These are phyloP conservation scores for Dothidotthia symphoricarpi DNA, from an alignment of 2,329 filamentous ascomycete genomes.

Conservation along the genomic window DNA sequence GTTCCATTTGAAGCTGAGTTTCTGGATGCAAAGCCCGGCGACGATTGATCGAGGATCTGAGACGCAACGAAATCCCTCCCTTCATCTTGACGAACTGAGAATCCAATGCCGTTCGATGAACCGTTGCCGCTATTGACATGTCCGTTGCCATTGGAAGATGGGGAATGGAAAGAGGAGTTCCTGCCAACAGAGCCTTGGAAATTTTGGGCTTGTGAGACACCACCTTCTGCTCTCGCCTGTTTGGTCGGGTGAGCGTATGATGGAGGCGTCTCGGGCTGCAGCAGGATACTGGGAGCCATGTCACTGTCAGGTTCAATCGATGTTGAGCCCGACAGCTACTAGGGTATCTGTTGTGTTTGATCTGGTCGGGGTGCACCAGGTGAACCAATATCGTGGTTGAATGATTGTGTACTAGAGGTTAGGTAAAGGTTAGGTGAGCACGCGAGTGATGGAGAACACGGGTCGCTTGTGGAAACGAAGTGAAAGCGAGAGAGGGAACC, in stretches of 20 bases:
- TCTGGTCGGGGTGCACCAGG: too few relatives aligned
- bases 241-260: conserved; percentile 18
- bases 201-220: conserved; percentile 24
- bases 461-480: neutral
- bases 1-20: conserved; percentile 7
- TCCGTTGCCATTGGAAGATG: conserved; percentile 14
- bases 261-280: conserved; percentile 23
- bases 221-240: conserved; percentile 18
- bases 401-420: too few relatives aligned
- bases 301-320: neutral
- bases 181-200: conserved; percentile 20
- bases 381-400: too few relatives aligned
- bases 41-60: conserved; percentile 27
- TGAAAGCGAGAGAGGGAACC: neutral
- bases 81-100: conserved; percentile 12
- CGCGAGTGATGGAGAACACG: too few relatives aligned
- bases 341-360: too few relatives aligned
- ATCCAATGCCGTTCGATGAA: conserved; percentile 9
- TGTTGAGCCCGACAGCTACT: neutral
- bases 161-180: conserved; percentile 15
- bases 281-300: conserved; percentile 35
- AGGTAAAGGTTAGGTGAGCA: too few relatives aligned
- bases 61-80: conserved; percentile 27
- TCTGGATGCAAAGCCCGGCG: conserved; percentile 25
- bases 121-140: conserved; percentile 16